Base-by-base conservation (phyloP, 148 eudicot species). In the Camellia sinensis region DNA sequence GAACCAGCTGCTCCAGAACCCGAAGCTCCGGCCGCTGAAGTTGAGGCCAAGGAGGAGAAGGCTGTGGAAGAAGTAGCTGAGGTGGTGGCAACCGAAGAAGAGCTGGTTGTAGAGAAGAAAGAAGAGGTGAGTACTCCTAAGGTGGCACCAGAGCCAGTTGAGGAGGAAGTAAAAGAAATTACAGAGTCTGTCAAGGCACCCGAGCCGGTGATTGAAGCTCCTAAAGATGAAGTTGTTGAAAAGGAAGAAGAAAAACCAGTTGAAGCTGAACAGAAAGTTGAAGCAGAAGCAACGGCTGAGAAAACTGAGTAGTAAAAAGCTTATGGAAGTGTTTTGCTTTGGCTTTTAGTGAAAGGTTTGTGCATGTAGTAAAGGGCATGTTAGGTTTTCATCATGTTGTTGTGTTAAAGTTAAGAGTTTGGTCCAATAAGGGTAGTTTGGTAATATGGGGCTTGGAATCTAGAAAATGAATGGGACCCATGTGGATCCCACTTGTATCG, bases 261-360 rank as follows among this genome's bases (percentile, higher is more conserved):
- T 44, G 73, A 14, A 69, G 37, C 71, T 40, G 80, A 50, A 66
- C 22, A 37, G 41, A 21, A 53, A n/a, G 66, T 17, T 29, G 74
- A 18, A 11, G 19, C 61, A 17, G 54, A 70, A 72, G 71, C n/a
- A 18, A 6, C 63, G 61, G 81, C 12, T 79, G 81, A 60, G 13
- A 71, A 18, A n/a, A 40, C 73, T 50, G 63, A 54, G 37, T 74
- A 67, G 44, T 52, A 60, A 29, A 29, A 29, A 62, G 59, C 71
- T 19, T 11, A 67, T 48, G 52, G 52, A 48, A 48, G 52, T 48
- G 52, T 10, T 2, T 19, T 19, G 29, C 13, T 22, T 15, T 7
- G 6, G 71, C 71, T 43, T 29, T 29, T 4, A 48, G 52, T 48
- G 52, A 48, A 48, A 48, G 52, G 52, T 7, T 48, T 48, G 52